Base-by-base conservation (phyloP, 2,329 filamentous ascomycete species). In the Botryotinia narcissicola region DNA sequence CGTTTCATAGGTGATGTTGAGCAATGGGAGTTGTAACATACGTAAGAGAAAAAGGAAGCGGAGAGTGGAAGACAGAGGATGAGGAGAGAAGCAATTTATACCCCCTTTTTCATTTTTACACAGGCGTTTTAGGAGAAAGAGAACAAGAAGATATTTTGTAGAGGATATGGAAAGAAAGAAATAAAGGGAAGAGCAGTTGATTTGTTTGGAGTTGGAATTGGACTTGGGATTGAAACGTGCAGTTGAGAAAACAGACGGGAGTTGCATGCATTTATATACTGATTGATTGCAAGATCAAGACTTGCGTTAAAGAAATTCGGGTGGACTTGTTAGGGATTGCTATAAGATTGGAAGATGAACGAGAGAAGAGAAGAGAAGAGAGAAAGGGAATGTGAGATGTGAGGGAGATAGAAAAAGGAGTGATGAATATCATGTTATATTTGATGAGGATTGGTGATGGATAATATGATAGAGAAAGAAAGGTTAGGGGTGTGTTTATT, bases 231-330 rank as follows among this genome's bases (percentile, higher is more conserved):
- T 42, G 25, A 20, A 61, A 8, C 14, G 64, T 35, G 42, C 40
- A 32, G 25, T 68, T 42, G 46, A 35, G 64, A n/a, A 51, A 35
- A 57, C 40, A 32, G 16, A 54, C 14, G 46, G 46, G 64, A 48
- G 46, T 68, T 68, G 35, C 62, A 68, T 68, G 48, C 25, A 54
- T 57, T 42, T 42, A 68, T 68, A 68, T 68, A 57, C 25, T 40
- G 64, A 62, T 62, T 22, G 42, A 61, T 46, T 46, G 51, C n/a
- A 60, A 70, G n/a, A 70, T 70, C 37, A 70, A 22, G 20, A 3
- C 14, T 35, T 29, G 8, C 25, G 32, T 9, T 35, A 5, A 29
- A 9, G 29, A 46, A 32, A 37, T 4, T 59, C 25, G 35, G 22
- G 37, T 54, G 63, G 12, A 3, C 12, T 57, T 29, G 20, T 3